phyloP scores from a whole-genome alignment of 2,329 filamentous ascomycete species.

The Beauveria medogensis region DNA sequence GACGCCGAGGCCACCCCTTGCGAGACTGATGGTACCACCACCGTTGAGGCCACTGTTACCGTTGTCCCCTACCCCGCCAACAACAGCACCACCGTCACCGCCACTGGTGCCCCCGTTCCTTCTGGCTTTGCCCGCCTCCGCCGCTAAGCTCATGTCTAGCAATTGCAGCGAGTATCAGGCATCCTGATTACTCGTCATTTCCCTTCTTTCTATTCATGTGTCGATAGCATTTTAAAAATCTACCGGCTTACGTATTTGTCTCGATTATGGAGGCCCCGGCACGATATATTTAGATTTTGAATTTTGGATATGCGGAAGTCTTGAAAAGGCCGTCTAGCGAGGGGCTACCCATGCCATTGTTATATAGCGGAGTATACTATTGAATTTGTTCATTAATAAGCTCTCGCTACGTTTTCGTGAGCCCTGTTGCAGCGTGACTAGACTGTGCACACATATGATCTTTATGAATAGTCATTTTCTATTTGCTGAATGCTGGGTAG shows the following conservation, averaged over 20 bases:
- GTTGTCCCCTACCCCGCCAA: slow-evolving; percentile 34
- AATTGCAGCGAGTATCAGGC: not conserved
- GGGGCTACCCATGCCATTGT: slow-evolving; percentile 6
- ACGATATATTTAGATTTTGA: not conserved
- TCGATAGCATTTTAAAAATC: not conserved
- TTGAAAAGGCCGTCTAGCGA: slow-evolving; percentile 3
- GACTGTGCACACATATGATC: not conserved
- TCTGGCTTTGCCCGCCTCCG: slow-evolving; percentile 28
- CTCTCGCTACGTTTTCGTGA: not conserved
- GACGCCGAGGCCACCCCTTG: slow-evolving; percentile 15
- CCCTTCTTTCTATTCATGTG: not conserved
- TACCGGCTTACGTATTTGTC: not conserved
- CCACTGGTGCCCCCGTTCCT: slow-evolving; percentile 25
- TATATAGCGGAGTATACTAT: slow-evolving; percentile 6
- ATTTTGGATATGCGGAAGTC: slow-evolving; percentile 2
- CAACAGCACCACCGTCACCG: slow-evolving; percentile 27
- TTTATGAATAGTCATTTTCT: not conserved
- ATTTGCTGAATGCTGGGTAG: too few species aligned
- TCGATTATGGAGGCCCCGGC: not conserved
- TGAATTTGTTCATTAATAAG: not conserved
- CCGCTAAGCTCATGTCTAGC: slow-evolving; percentile 20
- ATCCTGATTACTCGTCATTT: not conserved
- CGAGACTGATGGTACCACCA: slow-evolving; percentile 20
- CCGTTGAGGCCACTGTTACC: slow-evolving; percentile 25
- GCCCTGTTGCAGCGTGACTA: not conserved